A percentile compares a stretch with the other conserved stretches of the same genome.
Conservation (phyloP, 208 protist species). For the Cochliopodium minus region DNA sequence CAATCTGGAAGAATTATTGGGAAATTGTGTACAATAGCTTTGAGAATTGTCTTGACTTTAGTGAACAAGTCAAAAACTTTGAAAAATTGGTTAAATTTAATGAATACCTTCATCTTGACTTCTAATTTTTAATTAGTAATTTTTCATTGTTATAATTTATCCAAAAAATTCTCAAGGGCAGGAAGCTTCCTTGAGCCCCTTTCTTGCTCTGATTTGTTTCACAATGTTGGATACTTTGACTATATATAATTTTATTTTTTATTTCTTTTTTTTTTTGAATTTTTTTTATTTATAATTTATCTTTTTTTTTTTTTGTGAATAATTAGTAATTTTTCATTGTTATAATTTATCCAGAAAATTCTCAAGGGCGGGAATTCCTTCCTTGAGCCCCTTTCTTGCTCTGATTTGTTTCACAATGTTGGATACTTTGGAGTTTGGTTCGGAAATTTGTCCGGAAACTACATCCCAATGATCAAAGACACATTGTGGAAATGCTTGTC, state of each 20-base stretch:
- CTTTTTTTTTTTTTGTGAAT: too few species aligned
- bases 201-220: constrained; percentile 68
- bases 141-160: constrained; percentile 71
- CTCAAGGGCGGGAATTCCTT: constrained; percentile 67
- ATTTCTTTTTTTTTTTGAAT: too few species aligned
- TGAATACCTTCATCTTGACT: too few species aligned
- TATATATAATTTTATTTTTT: too few species aligned
- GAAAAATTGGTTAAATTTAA: too few species aligned
- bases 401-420: constrained; percentile 57
- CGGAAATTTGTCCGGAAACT: constrained; percentile 60
- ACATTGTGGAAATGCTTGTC: constrained; percentile 92
- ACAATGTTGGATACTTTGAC: constrained; percentile 53
- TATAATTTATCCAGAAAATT: constrained; percentile 84
- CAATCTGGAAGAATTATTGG: too few species aligned
- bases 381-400: constrained; percentile 86
- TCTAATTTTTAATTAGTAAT: too few species aligned
- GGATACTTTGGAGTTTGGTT: constrained; percentile 37
- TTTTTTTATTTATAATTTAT: too few species aligned
- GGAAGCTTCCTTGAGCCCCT: constrained; percentile 85
- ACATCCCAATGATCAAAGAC: constrained; percentile 94
- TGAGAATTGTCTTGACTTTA: too few species aligned
- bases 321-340: too few species aligned
- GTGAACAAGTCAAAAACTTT: too few species aligned
- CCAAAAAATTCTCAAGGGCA: constrained; percentile 65
- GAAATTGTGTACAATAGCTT: too few species aligned